Base-by-base conservation (phyloP, 2,329 filamentous ascomycete species). In the Paracorniculantispora psalliotae region DNA sequence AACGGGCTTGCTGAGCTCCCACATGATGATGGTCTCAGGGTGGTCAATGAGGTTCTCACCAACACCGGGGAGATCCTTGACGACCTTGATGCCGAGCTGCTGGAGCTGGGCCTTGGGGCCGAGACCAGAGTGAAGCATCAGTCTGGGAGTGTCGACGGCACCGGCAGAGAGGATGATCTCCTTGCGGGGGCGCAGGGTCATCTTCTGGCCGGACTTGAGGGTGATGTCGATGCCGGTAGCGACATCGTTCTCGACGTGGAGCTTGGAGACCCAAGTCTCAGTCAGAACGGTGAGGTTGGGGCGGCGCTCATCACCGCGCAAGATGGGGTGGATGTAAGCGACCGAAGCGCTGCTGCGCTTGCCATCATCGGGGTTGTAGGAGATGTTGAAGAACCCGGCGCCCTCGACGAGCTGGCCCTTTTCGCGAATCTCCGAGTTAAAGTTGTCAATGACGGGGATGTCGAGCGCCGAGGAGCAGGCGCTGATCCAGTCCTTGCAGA, bases 311-410 rank as follows among this genome's bases (percentile, higher is more conserved):
- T 92, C 87, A 43, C 90, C 91, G 43, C 88, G 85, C 55, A 96
- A 82, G 68, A 96, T 92, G 37, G 92, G 92, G 75, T 96, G 92
- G 69, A 96, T 92, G 76, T 96, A 96, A 19, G 92, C 92, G 23
- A 96, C 91, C 60, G 88, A 92, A 61, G 92, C 91, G 70, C 89
- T 92, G 77, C 89, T 93, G 63, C 92, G 86, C 67, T 85, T 84
- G 68, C 91, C 90, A 68, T 91, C 87, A 68, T 96, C 91, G 2
- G 92, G 92, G 77, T 96, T 96, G 78, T 96, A 96, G 39, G 90
- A 87, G 65, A 96, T 86, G 64, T 88, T 92, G 80, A 96, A 93
- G 81, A 96, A 96, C 59, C 92, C 92, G 28, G 94, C 89, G 51
- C 89, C 89, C 67, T 89, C 80, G 64, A 85, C 86, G 64, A 96